Base-by-base conservation (phyloP, 1,284 basidiomycete species). In the Anthracocystis setariae region DNA sequence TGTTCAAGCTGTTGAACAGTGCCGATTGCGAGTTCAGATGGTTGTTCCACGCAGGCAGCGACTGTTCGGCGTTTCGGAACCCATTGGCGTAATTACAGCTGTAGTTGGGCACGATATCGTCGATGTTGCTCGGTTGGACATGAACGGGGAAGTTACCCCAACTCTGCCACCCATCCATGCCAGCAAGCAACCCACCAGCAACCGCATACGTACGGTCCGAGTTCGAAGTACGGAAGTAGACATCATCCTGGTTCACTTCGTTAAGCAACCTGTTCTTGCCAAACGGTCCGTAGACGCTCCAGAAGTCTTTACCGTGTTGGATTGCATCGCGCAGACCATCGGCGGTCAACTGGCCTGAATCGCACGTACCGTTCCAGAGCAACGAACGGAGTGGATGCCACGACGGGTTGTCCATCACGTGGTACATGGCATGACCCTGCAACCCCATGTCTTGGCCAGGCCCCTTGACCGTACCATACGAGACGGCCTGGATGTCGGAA, bases 301-400 rank as follows among this genome's bases (percentile, higher is more conserved):
- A 87, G 69, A 88, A 86, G 69, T 88, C 87, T 85, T 85, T 76
- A 13, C 87, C 87, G 64, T 88, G 88, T 44, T 80, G 77, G 46
- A 86, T 74, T 8, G 86, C 83, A 58, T 88, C 87, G 24, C 85
- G 78, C 18, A 88, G 74, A 1, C 87, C 87, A 20, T 79, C 87
- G 1, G 80, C 77, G 0, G 87, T 88, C 35, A 88, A 83, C 69
- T 87, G 87, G 24, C 88, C 88, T 15, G 83, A 65, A 70, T 88
- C 86, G 73, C 87, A 88, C 2, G 85, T 86, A 5, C 87, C 88
- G 38, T 85, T 83, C 87, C 87, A 88, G n/a, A 88, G 84, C 51
- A 84, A 81, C n/a, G 74, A 78, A 25, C 84, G 79, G 63, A 88
- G 87, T 1, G 87, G 86, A 57, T 88, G 86, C 83, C 82, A 79